phyloP scores from a whole-genome alignment of 2,329 filamentous ascomycete species.

The Fusarium sp. region DNA sequence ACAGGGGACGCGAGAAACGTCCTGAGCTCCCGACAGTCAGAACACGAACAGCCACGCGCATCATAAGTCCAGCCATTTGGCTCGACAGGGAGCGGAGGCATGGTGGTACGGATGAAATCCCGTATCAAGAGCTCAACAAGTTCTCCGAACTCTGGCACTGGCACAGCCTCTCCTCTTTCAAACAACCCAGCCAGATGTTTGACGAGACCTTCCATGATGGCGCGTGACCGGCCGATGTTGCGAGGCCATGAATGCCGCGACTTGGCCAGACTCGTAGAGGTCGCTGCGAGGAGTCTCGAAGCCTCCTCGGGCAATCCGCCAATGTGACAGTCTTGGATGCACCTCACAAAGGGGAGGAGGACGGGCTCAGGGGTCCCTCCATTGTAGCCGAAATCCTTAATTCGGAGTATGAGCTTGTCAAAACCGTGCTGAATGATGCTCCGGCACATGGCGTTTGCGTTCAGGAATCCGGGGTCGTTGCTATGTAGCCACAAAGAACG shows the following conservation, averaged over 20 bases:
- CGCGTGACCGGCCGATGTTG: neutral
- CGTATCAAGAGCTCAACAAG: constrained; percentile 11
- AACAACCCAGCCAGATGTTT: constrained; percentile 1
- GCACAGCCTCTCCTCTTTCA: neutral
- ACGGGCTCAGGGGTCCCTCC: neutral
- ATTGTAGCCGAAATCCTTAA: neutral
- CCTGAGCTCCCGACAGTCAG: constrained; percentile 2
- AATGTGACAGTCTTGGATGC: constrained; percentile 4
- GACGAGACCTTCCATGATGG: constrained; percentile 6
- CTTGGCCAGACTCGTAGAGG: neutral
- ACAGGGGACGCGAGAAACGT: constrained; percentile 6
- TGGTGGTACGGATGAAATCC: neutral
- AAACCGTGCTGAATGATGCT: constrained; percentile 3
- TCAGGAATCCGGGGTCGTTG: neutral
- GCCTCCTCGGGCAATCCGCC: constrained; percentile 1
- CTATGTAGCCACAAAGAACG: neutral
- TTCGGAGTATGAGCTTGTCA: constrained; percentile 2
- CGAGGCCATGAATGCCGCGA: neutral
- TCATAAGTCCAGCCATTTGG: neutral
- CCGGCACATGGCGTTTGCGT: constrained; percentile 1
- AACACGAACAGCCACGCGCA: constrained; percentile 13
- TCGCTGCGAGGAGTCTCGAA: neutral
- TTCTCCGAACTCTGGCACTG: neutral
- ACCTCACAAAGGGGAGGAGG: neutral
- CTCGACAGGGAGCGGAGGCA: neutral